phyloP scores from a whole-genome alignment of 2,329 filamentous ascomycete genomes.

The Leptographium radiaticola region DNA sequence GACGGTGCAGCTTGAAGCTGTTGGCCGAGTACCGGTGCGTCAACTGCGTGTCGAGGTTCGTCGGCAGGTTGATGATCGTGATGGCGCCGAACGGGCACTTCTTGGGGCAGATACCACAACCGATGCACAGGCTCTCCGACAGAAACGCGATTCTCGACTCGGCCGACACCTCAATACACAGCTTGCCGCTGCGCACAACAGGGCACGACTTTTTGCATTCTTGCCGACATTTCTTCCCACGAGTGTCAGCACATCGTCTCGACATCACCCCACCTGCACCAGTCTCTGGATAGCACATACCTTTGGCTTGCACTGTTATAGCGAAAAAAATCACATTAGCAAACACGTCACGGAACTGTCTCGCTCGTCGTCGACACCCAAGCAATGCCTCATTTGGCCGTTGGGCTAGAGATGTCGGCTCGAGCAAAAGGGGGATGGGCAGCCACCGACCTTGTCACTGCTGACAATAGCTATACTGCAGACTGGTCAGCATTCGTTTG shows the following conservation, averaged over 20 bases:
- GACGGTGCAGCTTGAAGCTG: conserved; percentile 97
- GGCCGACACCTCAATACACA: conserved; percentile 75
- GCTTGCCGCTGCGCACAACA: conserved; percentile 89
- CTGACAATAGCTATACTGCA: conserved; percentile 95
- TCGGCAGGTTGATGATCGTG: conserved; percentile 99
- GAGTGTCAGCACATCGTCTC: not conserved
- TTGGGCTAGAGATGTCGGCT: not conserved
- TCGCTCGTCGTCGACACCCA: too few species aligned
- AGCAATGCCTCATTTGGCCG: too few species aligned
- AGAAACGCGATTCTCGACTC: conserved; percentile 95
- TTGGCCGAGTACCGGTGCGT: conserved; percentile 98
- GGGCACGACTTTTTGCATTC: conserved; percentile 99
- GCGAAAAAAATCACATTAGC: too few species aligned
- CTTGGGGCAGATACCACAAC: conserved; percentile 98
- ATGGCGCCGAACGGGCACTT: conserved; percentile 98
- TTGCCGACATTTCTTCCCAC: conserved; percentile 78
- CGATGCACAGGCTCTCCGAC: conserved; percentile 85
- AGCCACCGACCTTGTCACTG: conserved; percentile 70
- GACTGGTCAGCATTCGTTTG: conserved; percentile 14
- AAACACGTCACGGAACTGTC: too few species aligned
- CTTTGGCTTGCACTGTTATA: conserved; percentile 69
- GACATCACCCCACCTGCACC: not conserved
- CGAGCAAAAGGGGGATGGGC: not conserved
- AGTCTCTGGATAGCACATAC: conserved; percentile 27
- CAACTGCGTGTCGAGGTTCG: conserved; percentile 95